These are phyloP conservation scores for Umbelopsis sp. DNA, from an alignment of 192 early-diverging fungal species.

Conservation along the genomic window DNA sequence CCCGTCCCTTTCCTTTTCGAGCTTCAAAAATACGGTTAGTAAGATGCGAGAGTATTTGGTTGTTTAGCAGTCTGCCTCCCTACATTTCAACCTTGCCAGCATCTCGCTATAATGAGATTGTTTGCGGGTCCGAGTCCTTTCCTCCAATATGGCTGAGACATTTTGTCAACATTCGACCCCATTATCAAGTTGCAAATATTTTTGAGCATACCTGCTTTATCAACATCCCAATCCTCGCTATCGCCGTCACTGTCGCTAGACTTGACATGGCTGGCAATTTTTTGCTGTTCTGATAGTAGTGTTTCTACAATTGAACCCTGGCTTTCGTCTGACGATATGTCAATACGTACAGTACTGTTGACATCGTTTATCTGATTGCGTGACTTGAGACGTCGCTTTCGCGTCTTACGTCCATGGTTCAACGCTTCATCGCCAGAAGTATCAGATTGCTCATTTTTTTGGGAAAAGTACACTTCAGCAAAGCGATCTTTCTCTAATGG, in stretches of 20 bases:
- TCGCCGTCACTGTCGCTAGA: background rate
- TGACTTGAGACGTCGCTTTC: no score
- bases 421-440: no score
- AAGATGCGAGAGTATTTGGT: background rate
- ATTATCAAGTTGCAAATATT: background rate
- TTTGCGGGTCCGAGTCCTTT: background rate
- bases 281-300: no score
- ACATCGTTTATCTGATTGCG: no score
- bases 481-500: no score
- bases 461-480: no score
- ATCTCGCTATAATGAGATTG: constrained; percentile 13
- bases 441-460: no score
- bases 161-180: background rate
- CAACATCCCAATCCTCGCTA: constrained; percentile 15
- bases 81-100: background rate
- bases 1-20: background rate
- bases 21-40: background rate
- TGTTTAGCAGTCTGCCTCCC: no score
- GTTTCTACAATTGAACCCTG: background rate
- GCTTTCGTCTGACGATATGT: background rate
- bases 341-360: background rate
- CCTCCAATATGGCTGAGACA: constrained; percentile 1
- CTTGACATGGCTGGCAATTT: background rate
- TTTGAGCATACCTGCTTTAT: background rate
- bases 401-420: no score